phyloP scores from a whole-genome alignment of 129 eudicot species.

The Artemisia tridentata region DNA sequence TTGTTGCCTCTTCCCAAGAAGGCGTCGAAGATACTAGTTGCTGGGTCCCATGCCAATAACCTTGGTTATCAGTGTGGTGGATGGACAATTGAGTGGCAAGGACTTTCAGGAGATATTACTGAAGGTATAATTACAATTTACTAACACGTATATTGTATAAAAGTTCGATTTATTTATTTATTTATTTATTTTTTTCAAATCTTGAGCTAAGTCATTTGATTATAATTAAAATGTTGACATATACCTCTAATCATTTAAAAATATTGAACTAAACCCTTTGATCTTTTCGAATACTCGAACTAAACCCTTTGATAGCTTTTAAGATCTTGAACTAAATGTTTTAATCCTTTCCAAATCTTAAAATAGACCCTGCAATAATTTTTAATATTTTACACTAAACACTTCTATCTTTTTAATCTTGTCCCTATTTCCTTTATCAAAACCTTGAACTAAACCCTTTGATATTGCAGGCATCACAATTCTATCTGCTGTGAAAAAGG shows the following conservation, averaged over 20 bases:
- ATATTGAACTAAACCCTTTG: conserved; percentile 10
- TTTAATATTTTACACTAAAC: neutral
- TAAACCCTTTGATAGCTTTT: neutral
- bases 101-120: conserved; percentile 63
- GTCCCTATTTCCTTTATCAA: too few relatives aligned
- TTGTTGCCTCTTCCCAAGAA: conserved; percentile 70
- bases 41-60: conserved; percentile 74
- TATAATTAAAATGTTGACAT: neutral
- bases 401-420: neutral
- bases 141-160: neutral
- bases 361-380: neutral
- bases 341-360: neutral
- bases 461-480: conserved; percentile 66
- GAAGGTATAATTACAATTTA: conserved; percentile 39
- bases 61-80: conserved; percentile 90
- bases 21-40: conserved; percentile 67
- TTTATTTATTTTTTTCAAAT: neutral
- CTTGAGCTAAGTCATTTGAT: neutral
- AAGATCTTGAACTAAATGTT: neutral
- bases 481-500: conserved; percentile 54
- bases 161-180: neutral
- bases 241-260: neutral
- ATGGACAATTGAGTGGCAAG: conserved; percentile 94
- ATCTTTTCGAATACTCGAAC: neutral
- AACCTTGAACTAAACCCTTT: neutral